phyloP scores from a whole-genome alignment of 805 yeast genomes.

The Grigorovia yakushimaensis region DNA sequence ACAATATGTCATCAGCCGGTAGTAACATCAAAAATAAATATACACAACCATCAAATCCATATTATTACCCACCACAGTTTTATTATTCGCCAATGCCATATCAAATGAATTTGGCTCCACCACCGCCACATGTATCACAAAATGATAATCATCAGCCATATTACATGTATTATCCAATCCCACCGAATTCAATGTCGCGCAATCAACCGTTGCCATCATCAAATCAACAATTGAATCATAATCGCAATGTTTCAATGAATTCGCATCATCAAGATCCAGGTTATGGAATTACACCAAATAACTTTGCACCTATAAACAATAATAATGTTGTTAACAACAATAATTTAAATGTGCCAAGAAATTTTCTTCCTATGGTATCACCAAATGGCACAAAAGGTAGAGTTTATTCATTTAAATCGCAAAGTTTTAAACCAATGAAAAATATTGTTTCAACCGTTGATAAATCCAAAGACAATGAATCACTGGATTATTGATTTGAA shows the following conservation, averaged over 20 bases:
- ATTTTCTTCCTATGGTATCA: not conserved
- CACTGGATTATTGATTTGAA: constrained; percentile 1
- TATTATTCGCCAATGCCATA: constrained; percentile 25
- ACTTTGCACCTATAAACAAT: not conserved
- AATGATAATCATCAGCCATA: constrained; percentile 14
- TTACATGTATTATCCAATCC: constrained; percentile 26
- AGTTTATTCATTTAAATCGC: not conserved
- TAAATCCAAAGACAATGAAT: not conserved
- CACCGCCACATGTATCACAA: not conserved
- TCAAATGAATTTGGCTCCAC: constrained; percentile 9
- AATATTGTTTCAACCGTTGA: not conserved
- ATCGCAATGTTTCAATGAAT: not conserved
- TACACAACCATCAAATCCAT: constrained; percentile 12
- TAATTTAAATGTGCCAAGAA: not conserved
- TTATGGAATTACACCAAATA: not conserved
- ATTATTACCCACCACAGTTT: constrained; percentile 22
- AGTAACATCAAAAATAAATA: constrained; percentile 11
- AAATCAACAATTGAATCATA: not conserved
- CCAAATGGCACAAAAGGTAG: not conserved
- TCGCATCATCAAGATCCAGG: not conserved
- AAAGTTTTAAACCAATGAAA: not conserved
- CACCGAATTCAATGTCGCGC: constrained; percentile 15
- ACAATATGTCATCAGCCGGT: constrained; percentile 23
- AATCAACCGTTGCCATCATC: not conserved
- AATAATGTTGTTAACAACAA: not conserved